Evolutionary conservation across 2,329 filamentous ascomycete genomes (phyloP).

Genomic region (Cladosporium sp.): DNA sequence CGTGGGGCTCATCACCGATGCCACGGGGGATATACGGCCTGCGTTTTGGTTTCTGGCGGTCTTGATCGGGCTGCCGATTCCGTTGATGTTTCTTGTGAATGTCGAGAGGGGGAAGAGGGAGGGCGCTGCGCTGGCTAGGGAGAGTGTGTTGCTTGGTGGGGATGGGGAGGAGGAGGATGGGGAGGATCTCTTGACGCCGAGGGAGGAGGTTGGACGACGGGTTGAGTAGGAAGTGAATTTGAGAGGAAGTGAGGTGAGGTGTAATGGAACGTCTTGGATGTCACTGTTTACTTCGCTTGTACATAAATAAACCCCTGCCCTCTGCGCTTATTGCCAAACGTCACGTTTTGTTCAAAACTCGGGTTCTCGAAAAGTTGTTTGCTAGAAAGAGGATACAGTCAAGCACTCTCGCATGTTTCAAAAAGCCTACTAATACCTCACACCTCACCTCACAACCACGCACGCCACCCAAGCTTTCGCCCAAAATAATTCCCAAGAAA

Average conservation of each 20-base stretch:
- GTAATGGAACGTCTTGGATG: too few species aligned
- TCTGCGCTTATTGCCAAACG: too few species aligned
- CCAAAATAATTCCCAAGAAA: too few species aligned
- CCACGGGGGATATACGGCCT: slow-evolving; percentile 45
- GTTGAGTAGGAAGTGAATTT: neutral
- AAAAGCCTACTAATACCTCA: too few species aligned
- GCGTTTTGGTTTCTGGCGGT: slow-evolving; percentile 89
- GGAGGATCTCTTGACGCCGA: neutral
- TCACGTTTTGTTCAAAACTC: too few species aligned
- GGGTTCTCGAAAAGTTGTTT: too few species aligned
- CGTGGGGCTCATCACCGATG: slow-evolving; percentile 87
- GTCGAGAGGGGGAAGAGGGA: slow-evolving; percentile 57
- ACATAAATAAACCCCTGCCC: too few species aligned
- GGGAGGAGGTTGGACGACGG: neutral
- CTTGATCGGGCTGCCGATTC: slow-evolving; percentile 78
- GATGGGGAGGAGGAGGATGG: neutral
- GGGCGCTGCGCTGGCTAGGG: slow-evolving; percentile 34
- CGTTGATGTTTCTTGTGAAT: slow-evolving; percentile 78
- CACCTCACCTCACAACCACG: too few species aligned
- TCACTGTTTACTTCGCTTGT: too few species aligned
- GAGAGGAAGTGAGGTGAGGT: neutral
- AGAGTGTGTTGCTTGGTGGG: slow-evolving; percentile 12
- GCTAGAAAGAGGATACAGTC: too few species aligned
- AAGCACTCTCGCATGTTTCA: too few species aligned
- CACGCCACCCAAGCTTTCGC: too few species aligned